Conservation (phyloP, 129 eudicot species). For the Tagetes patula region DNA sequence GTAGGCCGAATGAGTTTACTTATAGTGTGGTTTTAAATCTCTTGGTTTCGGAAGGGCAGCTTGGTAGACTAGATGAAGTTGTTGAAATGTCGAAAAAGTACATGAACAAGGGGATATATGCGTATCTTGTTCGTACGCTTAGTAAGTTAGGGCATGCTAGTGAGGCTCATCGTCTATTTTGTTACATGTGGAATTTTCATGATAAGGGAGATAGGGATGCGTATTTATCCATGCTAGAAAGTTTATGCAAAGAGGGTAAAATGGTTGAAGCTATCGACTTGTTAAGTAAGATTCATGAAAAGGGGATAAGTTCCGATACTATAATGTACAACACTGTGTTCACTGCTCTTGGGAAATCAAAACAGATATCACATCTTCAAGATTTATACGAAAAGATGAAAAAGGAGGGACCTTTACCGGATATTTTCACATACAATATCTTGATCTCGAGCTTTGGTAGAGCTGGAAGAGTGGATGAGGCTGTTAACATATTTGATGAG, state of each 20-base stretch:
- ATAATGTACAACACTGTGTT: slow-evolving; percentile 80
- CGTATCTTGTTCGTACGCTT: slow-evolving; percentile 76
- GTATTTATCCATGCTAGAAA: slow-evolving; percentile 77
- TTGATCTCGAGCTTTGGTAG: slow-evolving; percentile 85
- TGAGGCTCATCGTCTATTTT: slow-evolving; percentile 94
- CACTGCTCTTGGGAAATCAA: slow-evolving; percentile 78
- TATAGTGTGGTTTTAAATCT: slow-evolving; percentile 68
- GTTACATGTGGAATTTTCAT: slow-evolving; percentile 91
- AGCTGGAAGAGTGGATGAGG: slow-evolving; percentile 75
- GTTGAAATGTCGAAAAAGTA: slow-evolving; percentile 65
- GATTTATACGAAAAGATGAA: slow-evolving; percentile 86
- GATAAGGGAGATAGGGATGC: slow-evolving; percentile 89
- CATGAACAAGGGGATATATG: slow-evolving; percentile 78
- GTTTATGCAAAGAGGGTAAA: slow-evolving; percentile 73
- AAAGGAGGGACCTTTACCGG: slow-evolving; percentile 71
- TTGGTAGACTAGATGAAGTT: slow-evolving; percentile 77
- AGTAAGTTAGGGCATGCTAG: slow-evolving; percentile 86
- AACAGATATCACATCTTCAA: slow-evolving; percentile 63
- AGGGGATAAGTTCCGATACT: slow-evolving; percentile 71
- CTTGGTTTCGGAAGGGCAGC: slow-evolving; percentile 78
- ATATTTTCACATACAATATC: slow-evolving; percentile 84
- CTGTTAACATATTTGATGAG: slow-evolving; percentile 74
- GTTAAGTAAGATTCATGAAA: slow-evolving; percentile 70
- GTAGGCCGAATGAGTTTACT: slow-evolving; percentile 89
- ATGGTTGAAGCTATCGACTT: slow-evolving; percentile 70